Conservation (phyloP, 257 asterid genomes). For the Paulownia fortunei region DNA sequence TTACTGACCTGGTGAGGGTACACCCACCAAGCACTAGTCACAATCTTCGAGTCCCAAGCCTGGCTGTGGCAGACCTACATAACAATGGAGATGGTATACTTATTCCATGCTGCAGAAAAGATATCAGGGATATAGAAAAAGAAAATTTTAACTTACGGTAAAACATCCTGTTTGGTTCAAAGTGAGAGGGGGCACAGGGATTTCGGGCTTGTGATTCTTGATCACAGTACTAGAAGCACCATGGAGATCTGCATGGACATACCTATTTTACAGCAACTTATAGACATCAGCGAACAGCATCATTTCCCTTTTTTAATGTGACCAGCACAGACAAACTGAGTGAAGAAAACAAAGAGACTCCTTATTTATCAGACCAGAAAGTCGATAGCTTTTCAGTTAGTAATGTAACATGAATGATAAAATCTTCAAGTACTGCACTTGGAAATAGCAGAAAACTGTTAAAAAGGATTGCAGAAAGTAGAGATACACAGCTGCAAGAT, state of each 20-base stretch:
- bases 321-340: conserved; percentile 19
- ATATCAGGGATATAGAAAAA: conserved; percentile 6
- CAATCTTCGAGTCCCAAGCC: conserved; percentile 99
- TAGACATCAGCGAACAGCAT: conserved; percentile 33
- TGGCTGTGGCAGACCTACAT: conserved; percentile 95
- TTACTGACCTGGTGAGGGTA: conserved; percentile 96
- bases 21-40: conserved; percentile 99
- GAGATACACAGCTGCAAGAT: conserved; percentile 14
- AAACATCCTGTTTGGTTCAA: conserved; percentile 95
- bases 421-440: conserved; percentile 6
- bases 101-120: not conserved
- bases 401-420: conserved; percentile 12
- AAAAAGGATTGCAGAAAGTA: conserved; percentile 1
- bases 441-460: not conserved
- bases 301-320: not conserved
- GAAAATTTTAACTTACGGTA: conserved; percentile 65
- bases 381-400: not conserved
- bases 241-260: conserved; percentile 96
- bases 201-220: conserved; percentile 92
- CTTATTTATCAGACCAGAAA: conserved; percentile 1
- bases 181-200: conserved; percentile 93
- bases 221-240: conserved; percentile 99
- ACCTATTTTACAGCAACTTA: conserved; percentile 54
- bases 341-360: not conserved
- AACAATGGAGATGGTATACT: conserved; percentile 28